Conservation (phyloP, 2,329 filamentous ascomycete species). For the Colletotrichum shisoi region DNA sequence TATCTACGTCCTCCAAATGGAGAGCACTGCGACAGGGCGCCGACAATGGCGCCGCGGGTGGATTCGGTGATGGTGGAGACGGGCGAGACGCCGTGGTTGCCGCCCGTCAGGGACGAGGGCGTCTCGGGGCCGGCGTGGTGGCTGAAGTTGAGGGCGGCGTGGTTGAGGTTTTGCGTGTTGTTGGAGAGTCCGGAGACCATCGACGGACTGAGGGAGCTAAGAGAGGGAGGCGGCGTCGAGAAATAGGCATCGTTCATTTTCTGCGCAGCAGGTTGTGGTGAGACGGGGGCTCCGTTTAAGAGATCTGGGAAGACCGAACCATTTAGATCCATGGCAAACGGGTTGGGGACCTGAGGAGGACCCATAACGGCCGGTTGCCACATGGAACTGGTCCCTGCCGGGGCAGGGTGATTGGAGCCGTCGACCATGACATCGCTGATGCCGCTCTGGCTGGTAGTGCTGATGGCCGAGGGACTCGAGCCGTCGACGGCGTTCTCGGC, state of each 20-base stretch:
- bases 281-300: conserved; percentile 74
- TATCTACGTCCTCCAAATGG: conserved; percentile 70
- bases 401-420: conserved; percentile 71
- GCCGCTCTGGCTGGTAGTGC: conserved; percentile 89
- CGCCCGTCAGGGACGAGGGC: conserved; percentile 74
- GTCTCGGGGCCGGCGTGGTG: conserved; percentile 70
- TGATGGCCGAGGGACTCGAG: conserved; percentile 95
- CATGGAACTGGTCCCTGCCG: conserved; percentile 64
- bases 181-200: conserved; percentile 67
- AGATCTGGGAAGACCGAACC: conserved; percentile 80
- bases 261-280: conserved; percentile 78
- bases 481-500: conserved; percentile 87
- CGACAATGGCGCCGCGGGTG: conserved; percentile 68
- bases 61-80: conserved; percentile 71
- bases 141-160: conserved; percentile 67
- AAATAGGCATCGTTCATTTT: conserved; percentile 78
- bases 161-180: conserved; percentile 66
- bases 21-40: conserved; percentile 65
- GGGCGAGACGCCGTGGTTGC: conserved; percentile 65
- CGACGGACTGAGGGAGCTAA: conserved; percentile 77
- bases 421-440: conserved; percentile 93
- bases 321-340: conserved; percentile 78
- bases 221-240: conserved; percentile 76
- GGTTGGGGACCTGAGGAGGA: conserved; percentile 72
- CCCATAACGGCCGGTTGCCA: conserved; percentile 76